These are phyloP conservation scores for Amphichorda felina DNA, from an alignment of 2,329 filamentous ascomycete genomes.

Conservation along the genomic window DNA sequence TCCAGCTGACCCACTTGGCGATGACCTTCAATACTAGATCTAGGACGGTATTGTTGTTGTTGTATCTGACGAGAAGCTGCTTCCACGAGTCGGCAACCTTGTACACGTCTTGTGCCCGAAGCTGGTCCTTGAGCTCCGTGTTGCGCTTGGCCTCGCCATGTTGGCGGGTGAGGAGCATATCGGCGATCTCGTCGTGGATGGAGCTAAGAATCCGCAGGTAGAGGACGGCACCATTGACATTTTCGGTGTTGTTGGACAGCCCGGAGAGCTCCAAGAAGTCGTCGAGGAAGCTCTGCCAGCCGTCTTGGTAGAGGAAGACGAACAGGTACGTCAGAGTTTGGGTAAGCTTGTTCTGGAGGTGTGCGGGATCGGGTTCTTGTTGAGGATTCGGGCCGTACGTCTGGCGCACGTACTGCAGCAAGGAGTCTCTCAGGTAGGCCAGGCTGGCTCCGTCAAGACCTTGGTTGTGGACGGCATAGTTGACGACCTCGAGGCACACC, in stretches of 20 bases:
- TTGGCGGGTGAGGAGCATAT: slow-evolving; percentile 73
- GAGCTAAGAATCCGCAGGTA: slow-evolving; percentile 83
- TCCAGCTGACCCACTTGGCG: slow-evolving; percentile 97
- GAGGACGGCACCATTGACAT: slow-evolving; percentile 64
- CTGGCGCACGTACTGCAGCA: slow-evolving; percentile 70
- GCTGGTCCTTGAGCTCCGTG: slow-evolving; percentile 79
- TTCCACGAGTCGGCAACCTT: slow-evolving; percentile 88
- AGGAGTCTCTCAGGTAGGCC: slow-evolving; percentile 63
- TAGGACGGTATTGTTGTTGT: slow-evolving; percentile 58
- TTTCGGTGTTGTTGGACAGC: slow-evolving; percentile 51
- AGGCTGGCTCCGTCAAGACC: slow-evolving; percentile 63
- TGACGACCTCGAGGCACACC: slow-evolving; percentile 84
- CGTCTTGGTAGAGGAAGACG: slow-evolving; percentile 69
- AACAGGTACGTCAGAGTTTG: slow-evolving; percentile 95
- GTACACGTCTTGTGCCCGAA: slow-evolving; percentile 75
- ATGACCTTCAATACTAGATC: slow-evolving; percentile 88
- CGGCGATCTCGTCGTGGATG: slow-evolving; percentile 94
- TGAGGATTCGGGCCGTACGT: slow-evolving; percentile 54
- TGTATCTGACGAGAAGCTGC: slow-evolving; percentile 73
- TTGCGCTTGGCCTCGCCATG: slow-evolving; percentile 73
- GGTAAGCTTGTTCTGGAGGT: slow-evolving; percentile 92
- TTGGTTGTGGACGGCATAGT: slow-evolving; percentile 76
- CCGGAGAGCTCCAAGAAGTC: slow-evolving; percentile 73
- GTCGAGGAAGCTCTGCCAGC: slow-evolving; percentile 84
- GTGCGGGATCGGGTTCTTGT: slow-evolving; percentile 54